Evolutionary conservation across 176 grass and related monocot species (phyloP).

Genomic region (Oryza nivara): DNA sequence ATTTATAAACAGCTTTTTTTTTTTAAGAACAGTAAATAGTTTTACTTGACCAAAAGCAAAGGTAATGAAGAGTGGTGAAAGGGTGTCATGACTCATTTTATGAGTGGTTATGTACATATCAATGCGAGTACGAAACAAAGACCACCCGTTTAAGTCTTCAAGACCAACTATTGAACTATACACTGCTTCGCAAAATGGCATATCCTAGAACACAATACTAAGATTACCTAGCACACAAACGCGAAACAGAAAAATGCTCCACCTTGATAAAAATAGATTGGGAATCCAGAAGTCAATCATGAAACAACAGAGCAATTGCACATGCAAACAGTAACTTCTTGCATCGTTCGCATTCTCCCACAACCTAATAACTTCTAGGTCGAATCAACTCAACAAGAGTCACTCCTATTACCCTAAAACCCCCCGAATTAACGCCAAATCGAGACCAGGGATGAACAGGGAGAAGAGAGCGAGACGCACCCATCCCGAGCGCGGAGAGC

Average conservation of each 20-base stretch:
- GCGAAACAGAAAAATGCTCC: background rate
- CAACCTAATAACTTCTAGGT: background rate
- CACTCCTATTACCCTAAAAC: background rate
- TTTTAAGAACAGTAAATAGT: background rate
- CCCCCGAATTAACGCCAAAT: background rate
- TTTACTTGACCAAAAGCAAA: background rate
- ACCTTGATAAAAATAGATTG: slow-evolving; percentile 16
- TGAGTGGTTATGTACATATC: background rate
- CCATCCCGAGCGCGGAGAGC: slow-evolving; percentile 95
- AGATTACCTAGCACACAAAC: background rate
- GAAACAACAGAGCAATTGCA: background rate
- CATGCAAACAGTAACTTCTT: background rate
- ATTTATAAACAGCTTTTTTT: background rate
- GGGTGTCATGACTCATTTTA: background rate
- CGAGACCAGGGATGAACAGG: background rate
- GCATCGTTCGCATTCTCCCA: background rate
- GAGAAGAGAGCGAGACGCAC: slow-evolving; percentile 31
- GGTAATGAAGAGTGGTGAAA: background rate
- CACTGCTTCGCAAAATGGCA: background rate
- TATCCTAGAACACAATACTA: background rate
- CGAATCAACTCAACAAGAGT: background rate
- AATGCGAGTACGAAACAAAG: background rate
- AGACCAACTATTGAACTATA: background rate
- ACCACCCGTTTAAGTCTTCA: background rate
- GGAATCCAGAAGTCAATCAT: background rate